These are phyloP conservation scores for Cladophialophora carrionii DNA, from an alignment of 2,329 filamentous ascomycete genomes.

Conservation along the genomic window DNA sequence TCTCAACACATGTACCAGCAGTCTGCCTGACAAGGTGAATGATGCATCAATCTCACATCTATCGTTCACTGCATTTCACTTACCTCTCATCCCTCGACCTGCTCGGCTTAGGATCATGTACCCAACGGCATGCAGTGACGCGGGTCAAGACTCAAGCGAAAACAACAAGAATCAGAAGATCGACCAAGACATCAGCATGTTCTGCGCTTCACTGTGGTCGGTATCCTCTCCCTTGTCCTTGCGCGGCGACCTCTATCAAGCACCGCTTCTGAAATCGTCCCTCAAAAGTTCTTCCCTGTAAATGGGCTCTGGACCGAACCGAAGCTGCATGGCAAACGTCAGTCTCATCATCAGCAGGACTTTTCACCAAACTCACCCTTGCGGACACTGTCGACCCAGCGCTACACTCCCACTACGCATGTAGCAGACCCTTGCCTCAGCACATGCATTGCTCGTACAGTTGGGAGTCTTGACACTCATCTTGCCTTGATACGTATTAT, in stretches of 20 bases:
- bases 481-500: slow-evolving; percentile 60
- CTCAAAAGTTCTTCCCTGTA: slow-evolving; percentile 20
- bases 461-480: slow-evolving; percentile 55
- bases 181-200: neutral
- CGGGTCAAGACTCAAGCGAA: neutral
- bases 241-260: neutral
- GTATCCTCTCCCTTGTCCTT: neutral
- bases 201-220: neutral
- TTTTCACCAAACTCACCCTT: slow-evolving; percentile 48
- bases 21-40: neutral
- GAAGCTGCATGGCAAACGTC: slow-evolving; percentile 5
- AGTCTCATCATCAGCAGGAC: neutral
- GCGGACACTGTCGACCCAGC: slow-evolving; percentile 56
- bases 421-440: slow-evolving; percentile 61
- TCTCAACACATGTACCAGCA: neutral
- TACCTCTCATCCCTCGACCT: neutral
- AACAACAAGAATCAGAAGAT: neutral
- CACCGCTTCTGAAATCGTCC: neutral
- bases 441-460: slow-evolving; percentile 57
- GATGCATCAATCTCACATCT: no score
- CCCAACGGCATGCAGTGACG: neutral
- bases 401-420: slow-evolving; percentile 61
- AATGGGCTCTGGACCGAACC: slow-evolving; percentile 25
- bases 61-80: neutral
- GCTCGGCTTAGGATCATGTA: neutral